phyloP scores from a whole-genome alignment of 352 stramenopile species.

The Phytophthora niederhauseri region DNA sequence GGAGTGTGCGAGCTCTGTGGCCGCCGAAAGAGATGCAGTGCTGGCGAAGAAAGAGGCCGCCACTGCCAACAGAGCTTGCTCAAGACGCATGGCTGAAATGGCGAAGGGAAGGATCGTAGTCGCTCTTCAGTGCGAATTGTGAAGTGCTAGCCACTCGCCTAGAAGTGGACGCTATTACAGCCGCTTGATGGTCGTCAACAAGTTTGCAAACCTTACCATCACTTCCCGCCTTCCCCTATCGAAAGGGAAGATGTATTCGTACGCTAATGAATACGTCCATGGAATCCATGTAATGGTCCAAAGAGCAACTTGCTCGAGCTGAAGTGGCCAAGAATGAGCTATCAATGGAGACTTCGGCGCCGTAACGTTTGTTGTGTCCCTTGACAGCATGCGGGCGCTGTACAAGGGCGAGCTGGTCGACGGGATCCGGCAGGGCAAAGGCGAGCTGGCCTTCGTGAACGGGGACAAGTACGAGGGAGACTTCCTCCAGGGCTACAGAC shows the following conservation, averaged over 20 bases:
- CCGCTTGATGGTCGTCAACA: not conserved
- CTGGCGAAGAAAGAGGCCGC: not conserved
- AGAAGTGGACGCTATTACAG: no score
- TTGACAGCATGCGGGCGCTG: conserved; percentile 49
- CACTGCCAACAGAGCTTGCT: not conserved
- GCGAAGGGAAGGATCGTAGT: no score
- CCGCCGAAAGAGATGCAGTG: not conserved
- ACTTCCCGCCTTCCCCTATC: not conserved
- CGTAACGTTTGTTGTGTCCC: conserved; percentile 7
- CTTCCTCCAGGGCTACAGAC: conserved; percentile 64
- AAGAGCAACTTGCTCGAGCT: no score
- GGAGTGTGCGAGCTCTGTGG: not conserved
- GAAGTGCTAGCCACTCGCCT: no score
- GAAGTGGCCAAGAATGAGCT: no score
- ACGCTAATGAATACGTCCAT: not conserved
- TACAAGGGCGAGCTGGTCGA: conserved; percentile 64
- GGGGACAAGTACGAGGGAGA: conserved; percentile 70
- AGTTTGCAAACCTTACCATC: not conserved
- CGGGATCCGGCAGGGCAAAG: conserved; percentile 58
- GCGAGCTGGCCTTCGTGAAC: conserved; percentile 63
- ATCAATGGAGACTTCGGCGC: no score
- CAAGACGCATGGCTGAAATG: no score
- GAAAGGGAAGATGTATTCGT: not conserved
- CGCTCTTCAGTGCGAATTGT: no score
- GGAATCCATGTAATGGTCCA: no score